These are phyloP conservation scores for Beauveria sp. DNA, from an alignment of 2,329 filamentous ascomycete genomes.

Conservation along the genomic window DNA sequence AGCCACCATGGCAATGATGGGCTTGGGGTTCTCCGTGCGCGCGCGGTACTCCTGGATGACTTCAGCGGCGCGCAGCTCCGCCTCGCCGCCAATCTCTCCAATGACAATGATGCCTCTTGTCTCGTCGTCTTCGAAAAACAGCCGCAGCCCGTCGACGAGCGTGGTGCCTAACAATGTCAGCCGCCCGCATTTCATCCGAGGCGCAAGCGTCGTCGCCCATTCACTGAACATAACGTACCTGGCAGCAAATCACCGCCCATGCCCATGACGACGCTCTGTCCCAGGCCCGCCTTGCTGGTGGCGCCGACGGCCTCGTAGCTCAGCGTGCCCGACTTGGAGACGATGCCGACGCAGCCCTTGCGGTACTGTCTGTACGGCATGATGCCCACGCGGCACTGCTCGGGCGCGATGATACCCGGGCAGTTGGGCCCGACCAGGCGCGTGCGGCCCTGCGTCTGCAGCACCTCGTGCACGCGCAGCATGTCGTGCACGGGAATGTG, in stretches of 20 bases:
- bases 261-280: conserved; percentile 69
- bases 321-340: conserved; percentile 73
- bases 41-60: conserved; percentile 59
- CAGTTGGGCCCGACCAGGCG: conserved; percentile 74
- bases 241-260: conserved; percentile 71
- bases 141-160: conserved; percentile 59
- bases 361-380: conserved; percentile 33
- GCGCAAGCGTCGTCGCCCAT: no score
- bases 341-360: conserved; percentile 62
- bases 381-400: conserved; percentile 48
- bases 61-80: conserved; percentile 63
- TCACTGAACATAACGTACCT: conserved; percentile 28
- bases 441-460: conserved; percentile 63
- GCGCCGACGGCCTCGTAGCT: conserved; percentile 75
- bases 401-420: conserved; percentile 69
- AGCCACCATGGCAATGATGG: conserved; percentile 54
- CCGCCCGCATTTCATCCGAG: neutral
- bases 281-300: conserved; percentile 64
- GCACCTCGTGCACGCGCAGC: conserved; percentile 59
- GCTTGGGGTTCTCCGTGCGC: conserved; percentile 53
- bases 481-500: conserved; percentile 75
- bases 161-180: conserved; percentile 40
- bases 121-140: conserved; percentile 60
- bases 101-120: conserved; percentile 66
- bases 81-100: conserved; percentile 63